Percentiles rank a stretch among this genome's conserved stretches.
Conservation (phyloP, 225 moss, liverwort and hornwort genomes). For the Physcomitrellopsis africana region DNA sequence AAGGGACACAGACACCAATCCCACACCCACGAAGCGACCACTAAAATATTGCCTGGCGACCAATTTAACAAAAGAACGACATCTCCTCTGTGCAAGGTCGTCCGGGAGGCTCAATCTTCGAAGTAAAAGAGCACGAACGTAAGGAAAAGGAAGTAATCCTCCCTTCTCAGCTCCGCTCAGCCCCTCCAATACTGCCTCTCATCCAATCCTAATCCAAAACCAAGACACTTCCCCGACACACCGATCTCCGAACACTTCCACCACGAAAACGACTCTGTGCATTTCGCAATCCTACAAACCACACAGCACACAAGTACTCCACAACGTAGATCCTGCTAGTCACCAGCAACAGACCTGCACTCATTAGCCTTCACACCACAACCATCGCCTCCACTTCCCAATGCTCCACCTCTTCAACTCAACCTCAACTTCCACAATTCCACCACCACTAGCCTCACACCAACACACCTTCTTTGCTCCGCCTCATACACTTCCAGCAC, state of each 20-base stretch:
- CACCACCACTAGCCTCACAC: not conserved
- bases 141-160: not conserved
- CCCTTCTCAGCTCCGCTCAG: not conserved
- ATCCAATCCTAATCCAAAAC: slow-evolving; percentile 2
- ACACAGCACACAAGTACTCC: not conserved
- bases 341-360: slow-evolving; percentile 37
- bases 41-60: not conserved
- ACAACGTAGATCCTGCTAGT: slow-evolving; percentile 31
- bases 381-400: slow-evolving; percentile 21
- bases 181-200: not conserved
- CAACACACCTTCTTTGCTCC: not conserved
- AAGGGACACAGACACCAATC: not conserved
- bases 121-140: not conserved
- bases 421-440: not conserved
- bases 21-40: not conserved
- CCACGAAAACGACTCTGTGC: not conserved
- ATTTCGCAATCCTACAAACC: not conserved
- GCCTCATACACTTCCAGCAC: not conserved
- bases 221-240: slow-evolving; percentile 15
- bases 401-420: slow-evolving; percentile 20
- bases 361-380: slow-evolving; percentile 23
- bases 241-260: slow-evolving; percentile 2
- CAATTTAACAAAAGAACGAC: too few relatives aligned
- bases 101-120: not conserved
- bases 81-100: not conserved